Evolutionary conservation across 257 asterid species (phyloP).

Genomic region (Jacaranda mimosifolia): DNA sequence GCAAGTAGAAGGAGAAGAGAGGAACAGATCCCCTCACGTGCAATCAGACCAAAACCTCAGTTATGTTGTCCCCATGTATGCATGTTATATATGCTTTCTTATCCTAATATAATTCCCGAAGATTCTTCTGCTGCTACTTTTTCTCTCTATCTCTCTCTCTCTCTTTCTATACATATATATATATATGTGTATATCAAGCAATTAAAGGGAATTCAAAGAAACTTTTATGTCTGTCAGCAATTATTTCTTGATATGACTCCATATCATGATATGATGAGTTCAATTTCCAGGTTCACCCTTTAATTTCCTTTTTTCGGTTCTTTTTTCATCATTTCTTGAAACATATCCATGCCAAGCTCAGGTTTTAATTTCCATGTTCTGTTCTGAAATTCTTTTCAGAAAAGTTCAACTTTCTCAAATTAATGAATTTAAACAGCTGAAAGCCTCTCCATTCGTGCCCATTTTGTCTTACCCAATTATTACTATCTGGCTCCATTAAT

Average conservation of each 20-base stretch:
- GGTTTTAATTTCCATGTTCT: background rate
- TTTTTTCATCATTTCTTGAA: background rate
- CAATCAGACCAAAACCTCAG: conserved; percentile 43
- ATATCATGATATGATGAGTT: conserved; percentile 34
- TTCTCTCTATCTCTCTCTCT: background rate
- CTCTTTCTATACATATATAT: background rate
- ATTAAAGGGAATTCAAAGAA: background rate
- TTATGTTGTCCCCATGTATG: conserved; percentile 53
- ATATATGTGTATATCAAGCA: background rate
- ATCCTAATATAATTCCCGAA: conserved; percentile 28
- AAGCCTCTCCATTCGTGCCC: too few species aligned
- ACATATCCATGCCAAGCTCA: background rate
- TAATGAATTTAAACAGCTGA: too few species aligned
- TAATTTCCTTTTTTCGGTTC: background rate
- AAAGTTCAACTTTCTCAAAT: too few species aligned
- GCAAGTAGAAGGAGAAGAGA: conserved; percentile 45
- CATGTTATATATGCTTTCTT: conserved; percentile 39
- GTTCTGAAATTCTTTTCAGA: too few species aligned
- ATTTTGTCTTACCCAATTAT: too few species aligned
- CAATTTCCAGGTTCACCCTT: conserved; percentile 40
- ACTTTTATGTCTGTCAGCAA: background rate
- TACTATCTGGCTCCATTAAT: too few species aligned
- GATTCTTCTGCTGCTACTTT: conserved; percentile 20
- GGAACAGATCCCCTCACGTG: conserved; percentile 57
- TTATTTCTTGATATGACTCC: conserved; percentile 22